Percentiles rank a stretch among this genome's conserved stretches.
Conservation (phyloP, 1,284 basidiomycete genomes). For the Limonomyces culmigenus region DNA sequence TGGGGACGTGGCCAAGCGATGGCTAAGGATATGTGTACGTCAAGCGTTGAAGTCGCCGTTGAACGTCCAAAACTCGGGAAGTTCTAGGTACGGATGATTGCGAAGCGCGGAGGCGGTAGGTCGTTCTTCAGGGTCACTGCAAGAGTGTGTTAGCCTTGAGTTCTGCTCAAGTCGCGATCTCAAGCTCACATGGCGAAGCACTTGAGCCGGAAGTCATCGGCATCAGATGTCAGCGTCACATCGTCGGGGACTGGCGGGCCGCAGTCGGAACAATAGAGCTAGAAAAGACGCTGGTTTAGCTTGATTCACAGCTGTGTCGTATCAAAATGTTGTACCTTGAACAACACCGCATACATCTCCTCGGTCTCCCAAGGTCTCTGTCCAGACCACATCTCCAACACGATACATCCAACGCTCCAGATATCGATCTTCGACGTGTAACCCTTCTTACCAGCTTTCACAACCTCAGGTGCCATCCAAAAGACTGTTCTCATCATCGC, state of each 20-base stretch:
- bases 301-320: not conserved
- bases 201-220: not conserved
- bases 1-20: too few species aligned
- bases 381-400: conserved; percentile 69
- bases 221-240: not conserved
- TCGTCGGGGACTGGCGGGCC: not conserved
- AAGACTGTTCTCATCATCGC: conserved; percentile 56
- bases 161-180: not conserved
- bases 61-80: not conserved
- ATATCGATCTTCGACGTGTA: conserved; percentile 57
- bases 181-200: not conserved
- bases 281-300: not conserved
- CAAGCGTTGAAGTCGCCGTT: too few species aligned
- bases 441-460: conserved; percentile 17
- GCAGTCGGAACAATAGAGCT: not conserved
- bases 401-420: conserved; percentile 66
- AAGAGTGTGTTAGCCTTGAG: not conserved
- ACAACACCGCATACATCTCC: conserved; percentile 7
- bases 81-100: not conserved
- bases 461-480: conserved; percentile 65
- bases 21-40: too few species aligned
- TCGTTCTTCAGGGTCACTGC: not conserved
- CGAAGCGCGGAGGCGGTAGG: not conserved
- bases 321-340: not conserved
- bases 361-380: conserved; percentile 43